Percentiles rank a stretch among this genome's conserved stretches.
Conservation (phyloP, 2,329 filamentous ascomycete species). For the Sarocladiaceae sp. region DNA sequence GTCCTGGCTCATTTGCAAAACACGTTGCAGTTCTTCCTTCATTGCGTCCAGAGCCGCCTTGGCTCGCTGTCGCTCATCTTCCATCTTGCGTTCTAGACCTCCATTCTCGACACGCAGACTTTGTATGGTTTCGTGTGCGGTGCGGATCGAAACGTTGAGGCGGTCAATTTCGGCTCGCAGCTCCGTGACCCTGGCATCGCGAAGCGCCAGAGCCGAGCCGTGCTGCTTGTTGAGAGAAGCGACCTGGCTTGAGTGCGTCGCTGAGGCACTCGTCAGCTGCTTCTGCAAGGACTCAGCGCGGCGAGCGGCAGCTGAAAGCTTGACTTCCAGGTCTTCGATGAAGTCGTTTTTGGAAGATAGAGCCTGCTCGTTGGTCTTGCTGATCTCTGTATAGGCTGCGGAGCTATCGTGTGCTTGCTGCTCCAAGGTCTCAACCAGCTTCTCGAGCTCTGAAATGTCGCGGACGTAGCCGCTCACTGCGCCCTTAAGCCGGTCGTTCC, state of each 20-base stretch:
- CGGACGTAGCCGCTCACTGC: slow-evolving; percentile 47
- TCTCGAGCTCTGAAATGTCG: slow-evolving; percentile 49
- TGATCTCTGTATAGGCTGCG: slow-evolving; percentile 25
- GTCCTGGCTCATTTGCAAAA: slow-evolving; percentile 39
- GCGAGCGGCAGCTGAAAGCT: slow-evolving; percentile 34
- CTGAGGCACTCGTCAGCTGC: slow-evolving; percentile 32
- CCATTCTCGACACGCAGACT: slow-evolving; percentile 40
- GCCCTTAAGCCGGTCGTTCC: slow-evolving; percentile 42
- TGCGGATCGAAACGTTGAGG: slow-evolving; percentile 37
- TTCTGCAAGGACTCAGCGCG: slow-evolving; percentile 30
- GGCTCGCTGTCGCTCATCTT: slow-evolving; percentile 33
- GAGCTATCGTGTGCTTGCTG: slow-evolving; percentile 21
- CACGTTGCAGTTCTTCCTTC: slow-evolving; percentile 44
- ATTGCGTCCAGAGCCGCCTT: slow-evolving; percentile 41
- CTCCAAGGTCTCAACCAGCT: slow-evolving; percentile 43
- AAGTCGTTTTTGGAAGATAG: slow-evolving; percentile 29
- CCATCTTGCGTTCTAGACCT: slow-evolving; percentile 27
- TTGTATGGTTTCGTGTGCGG: slow-evolving; percentile 40
- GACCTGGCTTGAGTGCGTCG: slow-evolving; percentile 26
- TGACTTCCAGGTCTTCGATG: slow-evolving; percentile 36
- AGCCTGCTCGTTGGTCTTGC: slow-evolving; percentile 24
- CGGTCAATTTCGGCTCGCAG: slow-evolving; percentile 42
- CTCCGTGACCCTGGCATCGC: slow-evolving; percentile 44
- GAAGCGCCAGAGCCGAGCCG: slow-evolving; percentile 40
- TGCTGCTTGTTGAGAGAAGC: slow-evolving; percentile 32